Base-by-base conservation (phyloP, 805 yeast genomes). In the Torulaspora maleeae region DNA sequence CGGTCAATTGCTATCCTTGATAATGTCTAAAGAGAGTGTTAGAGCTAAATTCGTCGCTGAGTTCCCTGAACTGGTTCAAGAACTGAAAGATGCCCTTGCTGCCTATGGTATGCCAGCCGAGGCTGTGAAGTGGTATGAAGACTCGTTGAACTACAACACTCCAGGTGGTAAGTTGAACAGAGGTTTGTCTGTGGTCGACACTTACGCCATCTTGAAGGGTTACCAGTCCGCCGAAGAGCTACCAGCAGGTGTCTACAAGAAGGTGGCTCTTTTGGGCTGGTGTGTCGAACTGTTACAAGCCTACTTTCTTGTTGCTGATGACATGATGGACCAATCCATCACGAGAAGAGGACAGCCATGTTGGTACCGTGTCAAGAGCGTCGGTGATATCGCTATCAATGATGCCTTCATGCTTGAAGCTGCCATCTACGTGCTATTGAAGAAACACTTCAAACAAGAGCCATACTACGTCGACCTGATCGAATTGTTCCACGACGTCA, bases 341-440 rank as follows among this genome's bases (percentile, higher is more conserved):
- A 93, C 99, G 34, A 86, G 99, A 76, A 83, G 99, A 68, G 99
- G 97, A 49, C 97, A 91, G 71, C 93, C 96, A 54, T 93, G 99
- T 70, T 93, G 99, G 99, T 93, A 89, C 74, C 80, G 76, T 62
- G 77, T 71, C 28, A 80, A 78, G 54, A 80, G 79, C 32, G 96
- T 93, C 48, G 87, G 86, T 33, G 88, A 88, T 65, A 83, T 93
- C 64, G 99, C 99, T 48, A 93, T 93, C 69, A 93, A 93, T 63
- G 99, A 93, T 64, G 80, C 99, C 3, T 93, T 93, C 68, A 87
- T 93, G 93, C 77, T 93, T 55, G 99, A 93, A 70, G 95, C 91
- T 47, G 88, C 95, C 37, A 89, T 93, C 57, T 93, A 93, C 71
- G 72, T 88, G 49, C 71, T 93, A 52, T 77, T 93, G 70, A 90